Percentiles rank a stretch among this genome's conserved stretches.
Evolutionary conservation across 176 grass and related monocot genomes (phyloP).

Genomic region (Phoenix dactylifera): DNA sequence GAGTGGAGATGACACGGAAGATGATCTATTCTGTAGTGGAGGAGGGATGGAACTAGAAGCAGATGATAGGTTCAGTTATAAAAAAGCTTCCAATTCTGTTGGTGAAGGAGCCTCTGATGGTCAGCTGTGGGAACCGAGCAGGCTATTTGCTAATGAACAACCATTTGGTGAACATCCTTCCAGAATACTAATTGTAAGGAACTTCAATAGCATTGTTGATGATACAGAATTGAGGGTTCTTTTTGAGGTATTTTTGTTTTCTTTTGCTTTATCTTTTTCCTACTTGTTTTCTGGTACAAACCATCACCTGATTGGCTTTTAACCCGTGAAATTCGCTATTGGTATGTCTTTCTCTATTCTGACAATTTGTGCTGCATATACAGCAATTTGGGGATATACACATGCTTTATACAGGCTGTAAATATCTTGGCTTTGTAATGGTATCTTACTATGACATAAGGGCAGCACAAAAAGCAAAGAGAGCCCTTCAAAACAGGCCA

Average conservation of each 20-base stretch:
- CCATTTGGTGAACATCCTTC: constrained; percentile 83
- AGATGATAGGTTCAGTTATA: constrained; percentile 31
- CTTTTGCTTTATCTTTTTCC: constrained; percentile 6
- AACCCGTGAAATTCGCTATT: too few species aligned
- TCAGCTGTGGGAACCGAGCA: constrained; percentile 26
- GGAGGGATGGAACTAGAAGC: constrained; percentile 86
- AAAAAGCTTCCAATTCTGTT: constrained; percentile 31
- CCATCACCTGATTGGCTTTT: too few species aligned
- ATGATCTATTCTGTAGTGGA: constrained; percentile 77
- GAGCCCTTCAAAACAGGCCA: constrained; percentile 76
- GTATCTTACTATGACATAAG: constrained; percentile 97
- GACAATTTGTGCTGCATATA: constrained; percentile 6
- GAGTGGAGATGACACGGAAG: constrained; percentile 64
- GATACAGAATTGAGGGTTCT: constrained; percentile 61
- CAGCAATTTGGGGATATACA: constrained; percentile 85
- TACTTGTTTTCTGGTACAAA: too few species aligned
- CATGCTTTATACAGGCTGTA: constrained; percentile 75
- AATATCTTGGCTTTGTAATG: constrained; percentile 98
- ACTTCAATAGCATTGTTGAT: constrained; percentile 86
- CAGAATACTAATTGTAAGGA: constrained; percentile 82
- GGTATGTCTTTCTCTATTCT: constrained; percentile 6
- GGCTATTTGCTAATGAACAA: constrained; percentile 60
- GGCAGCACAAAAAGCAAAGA: constrained; percentile 78
- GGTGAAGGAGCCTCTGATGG: constrained; percentile 28
- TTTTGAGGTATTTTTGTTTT: constrained; percentile 52